These are phyloP conservation scores for Eutrema salsugineum DNA, from an alignment of 441 rosid genomes.

Conservation along the genomic window DNA sequence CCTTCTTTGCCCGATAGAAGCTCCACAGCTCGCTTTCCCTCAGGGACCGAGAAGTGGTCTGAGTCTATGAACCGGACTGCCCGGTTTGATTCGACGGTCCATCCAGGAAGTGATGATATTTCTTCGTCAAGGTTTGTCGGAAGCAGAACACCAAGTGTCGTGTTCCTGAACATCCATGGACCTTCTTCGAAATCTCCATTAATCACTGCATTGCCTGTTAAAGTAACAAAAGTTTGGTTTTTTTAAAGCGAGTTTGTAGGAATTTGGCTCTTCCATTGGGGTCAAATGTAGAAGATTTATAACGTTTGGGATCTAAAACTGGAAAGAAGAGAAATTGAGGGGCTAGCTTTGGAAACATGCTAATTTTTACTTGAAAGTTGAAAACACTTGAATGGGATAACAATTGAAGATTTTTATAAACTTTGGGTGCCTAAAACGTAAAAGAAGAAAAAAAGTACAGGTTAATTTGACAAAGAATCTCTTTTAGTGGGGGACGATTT, in stretches of 20 bases:
- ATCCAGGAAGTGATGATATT: slow-evolving; percentile 69
- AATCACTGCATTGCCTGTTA: slow-evolving; percentile 65
- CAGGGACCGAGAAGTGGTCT: slow-evolving; percentile 65
- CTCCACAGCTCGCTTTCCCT: slow-evolving; percentile 83
- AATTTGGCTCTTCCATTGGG: not conserved
- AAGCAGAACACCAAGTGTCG: slow-evolving; percentile 69
- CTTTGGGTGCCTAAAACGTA: not conserved
- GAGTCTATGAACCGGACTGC: slow-evolving; percentile 81
- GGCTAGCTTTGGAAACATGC: not conserved
- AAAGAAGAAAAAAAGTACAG: not conserved
- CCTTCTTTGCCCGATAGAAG: slow-evolving; percentile 92
- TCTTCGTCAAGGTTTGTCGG: slow-evolving; percentile 84
- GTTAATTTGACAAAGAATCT: not conserved
- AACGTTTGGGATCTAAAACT: not conserved
- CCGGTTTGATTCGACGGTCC: slow-evolving; percentile 79
- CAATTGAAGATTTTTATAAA: not conserved
- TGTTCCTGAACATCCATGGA: slow-evolving; percentile 77
- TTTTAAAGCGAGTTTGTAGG: not conserved
- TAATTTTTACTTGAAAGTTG: not conserved
- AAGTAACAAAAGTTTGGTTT: not conserved
- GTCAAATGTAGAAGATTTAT: not conserved
- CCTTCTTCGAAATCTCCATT: slow-evolving; percentile 91
- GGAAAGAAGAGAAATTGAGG: not conserved
- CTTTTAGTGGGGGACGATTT: not conserved
- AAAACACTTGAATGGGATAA: not conserved